Base-by-base conservation (phyloP, 164 flowering plant species). In the Vitis cinerea region DNA sequence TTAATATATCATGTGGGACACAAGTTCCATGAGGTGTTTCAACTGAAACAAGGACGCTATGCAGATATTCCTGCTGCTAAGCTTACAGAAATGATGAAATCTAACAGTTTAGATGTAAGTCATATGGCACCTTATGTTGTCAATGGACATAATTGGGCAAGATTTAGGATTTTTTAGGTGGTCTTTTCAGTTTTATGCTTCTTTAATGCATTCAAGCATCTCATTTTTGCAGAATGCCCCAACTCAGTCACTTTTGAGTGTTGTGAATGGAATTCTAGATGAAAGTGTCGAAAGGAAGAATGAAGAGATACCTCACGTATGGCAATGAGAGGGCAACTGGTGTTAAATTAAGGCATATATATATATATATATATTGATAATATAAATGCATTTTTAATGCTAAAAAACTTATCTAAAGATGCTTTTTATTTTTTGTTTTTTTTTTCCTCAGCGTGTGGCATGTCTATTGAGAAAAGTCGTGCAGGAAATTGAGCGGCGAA, bases 401-500 rank as follows among this genome's bases (percentile, higher is more conserved):
- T 37, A 37, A 37, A 37, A 6, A 37, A 3, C 2, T 37, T 47
- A 62, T 62, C 49, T 49, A 52, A 29, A 9, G 16, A 15, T 14
- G 31, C n/a, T 19, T 65, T 49, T 51, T 58, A 14, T 68, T 49
- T 58, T 13, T 63, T 55, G 27, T 27, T 59, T 64, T 7, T 29
- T 8, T 52, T 60, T 9, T 63, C 63, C 55, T 52, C 87, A 96
- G 99, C 88, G 95, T 31, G 88, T 93, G 30, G 91, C 92, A 17
- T 78, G 87, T 69, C 81, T 96, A 19, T 78, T 96, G 78, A 87
- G 86, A 72, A 86, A 84, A 81, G 91, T 92, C 17, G 84, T 96
- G 64, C 95, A 86, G 79, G 98, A 90, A 84, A 90, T 96, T 80
- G 98, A 96, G 78, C 88, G 87, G 16, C 92, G 98, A 7, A 78